Evolutionary conservation across 108 stramenopile species (phyloP).

Genomic region (Discostella stelligeroides): DNA sequence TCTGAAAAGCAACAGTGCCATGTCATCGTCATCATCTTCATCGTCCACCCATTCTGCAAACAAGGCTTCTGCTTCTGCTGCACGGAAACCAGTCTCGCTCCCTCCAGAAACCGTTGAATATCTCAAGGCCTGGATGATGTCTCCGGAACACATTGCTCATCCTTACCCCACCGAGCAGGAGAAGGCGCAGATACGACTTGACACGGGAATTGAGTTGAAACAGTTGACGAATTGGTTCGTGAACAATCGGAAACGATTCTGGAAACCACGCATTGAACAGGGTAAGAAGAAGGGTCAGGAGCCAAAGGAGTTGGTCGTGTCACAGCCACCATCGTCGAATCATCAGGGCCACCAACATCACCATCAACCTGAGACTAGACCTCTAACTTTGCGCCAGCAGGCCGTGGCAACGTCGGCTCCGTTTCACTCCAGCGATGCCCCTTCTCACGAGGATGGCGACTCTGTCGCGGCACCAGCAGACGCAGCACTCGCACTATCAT

Average conservation of each 20-base stretch:
- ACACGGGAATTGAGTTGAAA: constrained; percentile 90
- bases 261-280: constrained; percentile 88
- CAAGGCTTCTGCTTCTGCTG: neutral
- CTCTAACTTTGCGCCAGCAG: neutral
- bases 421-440: neutral
- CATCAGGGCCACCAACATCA: too few species aligned
- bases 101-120: constrained; percentile 87
- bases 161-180: constrained; percentile 94
- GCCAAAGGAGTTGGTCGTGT: constrained; percentile 37
- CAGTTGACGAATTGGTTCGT: constrained; percentile 94
- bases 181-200: constrained; percentile 85
- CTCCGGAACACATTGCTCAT: constrained; percentile 88
- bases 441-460: neutral
- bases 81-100: constrained; percentile 66
- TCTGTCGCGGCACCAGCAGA: too few species aligned
- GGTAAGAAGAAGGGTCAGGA: constrained; percentile 39
- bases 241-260: constrained; percentile 91
- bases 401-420: neutral
- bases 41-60: neutral
- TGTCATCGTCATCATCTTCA: too few species aligned
- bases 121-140: constrained; percentile 92
- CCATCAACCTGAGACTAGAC: neutral
- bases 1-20: too few species aligned
- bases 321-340: constrained; percentile 1
- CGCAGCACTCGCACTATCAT: too few species aligned